Evolutionary conservation across 345 rosid species (phyloP).

Genomic region (Punica granatum): DNA sequence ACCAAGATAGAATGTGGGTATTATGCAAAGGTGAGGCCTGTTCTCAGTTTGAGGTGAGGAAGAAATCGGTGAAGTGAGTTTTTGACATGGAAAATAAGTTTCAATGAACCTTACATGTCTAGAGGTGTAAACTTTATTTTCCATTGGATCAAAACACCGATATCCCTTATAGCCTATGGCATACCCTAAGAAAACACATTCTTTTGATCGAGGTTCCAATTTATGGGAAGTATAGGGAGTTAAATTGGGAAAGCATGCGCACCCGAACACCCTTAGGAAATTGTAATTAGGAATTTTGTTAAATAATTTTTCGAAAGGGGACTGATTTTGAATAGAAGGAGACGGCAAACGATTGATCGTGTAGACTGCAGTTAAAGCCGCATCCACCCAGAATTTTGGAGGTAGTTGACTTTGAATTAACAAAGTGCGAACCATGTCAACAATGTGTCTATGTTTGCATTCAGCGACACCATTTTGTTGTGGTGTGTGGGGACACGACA

Average conservation of each 20-base stretch:
- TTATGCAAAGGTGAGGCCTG: no score
- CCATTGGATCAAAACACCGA: not conserved
- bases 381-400: not conserved
- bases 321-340: not conserved
- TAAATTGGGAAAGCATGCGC: not conserved
- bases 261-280: not conserved
- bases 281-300: not conserved
- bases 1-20: no score
- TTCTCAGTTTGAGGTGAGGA: no score
- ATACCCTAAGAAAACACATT: not conserved
- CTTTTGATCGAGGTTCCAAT: not conserved
- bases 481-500: conserved; percentile 2
- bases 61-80: no score
- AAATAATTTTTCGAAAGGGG: not conserved
- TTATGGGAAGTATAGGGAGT: not conserved
- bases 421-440: not conserved
- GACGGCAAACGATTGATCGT: not conserved
- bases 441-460: not conserved
- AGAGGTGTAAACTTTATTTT: no score
- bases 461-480: conserved; percentile 1
- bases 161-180: not conserved
- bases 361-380: not conserved
- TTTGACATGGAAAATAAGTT: no score
- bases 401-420: not conserved
- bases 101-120: no score